Base-by-base conservation (phyloP, 805 yeast genomes). In the Candida nanaspora region DNA sequence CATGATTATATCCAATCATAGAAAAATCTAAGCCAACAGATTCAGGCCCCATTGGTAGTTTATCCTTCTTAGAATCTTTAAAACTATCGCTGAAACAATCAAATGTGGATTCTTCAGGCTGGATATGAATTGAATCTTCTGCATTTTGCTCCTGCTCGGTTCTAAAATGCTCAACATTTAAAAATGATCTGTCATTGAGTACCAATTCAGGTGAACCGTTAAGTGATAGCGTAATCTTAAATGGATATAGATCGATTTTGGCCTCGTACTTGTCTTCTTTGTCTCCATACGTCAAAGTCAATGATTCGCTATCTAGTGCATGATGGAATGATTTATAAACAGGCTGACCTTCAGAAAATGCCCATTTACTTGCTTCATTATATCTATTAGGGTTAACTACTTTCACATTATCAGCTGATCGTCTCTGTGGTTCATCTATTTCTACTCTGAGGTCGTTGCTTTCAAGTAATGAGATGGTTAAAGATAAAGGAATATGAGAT, bases 91-190 rank as follows among this genome's bases (percentile, higher is more conserved):
- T 60, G 66, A 86, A 91, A 63, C 80, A 70, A 46, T 84, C 78
- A 48, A 65, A 80, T 34, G 72, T 70, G 1, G 78, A 65, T 61
- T 89, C 96, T 44, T 74, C 78, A 0, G 77, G 74, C 2, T 69
- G 50, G 7, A 79, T 46, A 28, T 74, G 68, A 30, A 63, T 57
- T 0, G 69, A 65, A 2, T 53, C 47, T 38, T 60, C 49, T 11
- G 57, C 53, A 5, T 59, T 57, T 25, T 68, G 65, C n/a, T 62
- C 59, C 7, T 66, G 72, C 44, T 58, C 52, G 1, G 69, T 57
- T 54, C 97, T 70, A 57, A 69, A 74, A 52, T 91, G 97, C 58
- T 93, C 99, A n/a, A 82, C 43, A 53, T 91, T 91, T 44, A 93
- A 62, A 36, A 86, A 72, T 27, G 75, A 65, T 33, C 80, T 68